phyloP scores from a whole-genome alignment of 2,329 filamentous ascomycete species.

The Verticillium dahliae region DNA sequence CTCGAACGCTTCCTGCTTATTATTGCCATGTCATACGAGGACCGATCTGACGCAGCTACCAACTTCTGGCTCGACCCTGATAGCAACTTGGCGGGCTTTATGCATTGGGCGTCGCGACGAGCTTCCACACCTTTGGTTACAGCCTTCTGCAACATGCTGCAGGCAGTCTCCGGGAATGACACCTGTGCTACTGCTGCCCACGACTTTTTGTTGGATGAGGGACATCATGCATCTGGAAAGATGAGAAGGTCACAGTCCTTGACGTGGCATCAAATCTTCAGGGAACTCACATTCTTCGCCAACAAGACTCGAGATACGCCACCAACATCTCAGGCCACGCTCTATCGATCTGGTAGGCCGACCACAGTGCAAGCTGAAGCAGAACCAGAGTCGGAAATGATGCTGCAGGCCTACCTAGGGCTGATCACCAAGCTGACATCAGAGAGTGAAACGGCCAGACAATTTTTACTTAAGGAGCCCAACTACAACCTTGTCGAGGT shows the following conservation, averaged over 20 bases:
- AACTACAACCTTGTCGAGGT: conserved; percentile 64
- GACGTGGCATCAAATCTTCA: conserved; percentile 89
- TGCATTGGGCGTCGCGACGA: conserved; percentile 93
- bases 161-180: conserved; percentile 76
- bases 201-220: conserved; percentile 83
- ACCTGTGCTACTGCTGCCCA: conserved; percentile 81
- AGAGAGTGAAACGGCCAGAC: conserved; percentile 65
- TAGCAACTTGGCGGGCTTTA: conserved; percentile 86
- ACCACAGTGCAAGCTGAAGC: conserved; percentile 64
- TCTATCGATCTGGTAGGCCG: conserved; percentile 54
- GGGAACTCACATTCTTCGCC: conserved; percentile 80
- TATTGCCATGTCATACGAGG: conserved; percentile 86
- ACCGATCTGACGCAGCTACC: conserved; percentile 74
- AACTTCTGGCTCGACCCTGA: conserved; percentile 91
- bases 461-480: conserved; percentile 63
- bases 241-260: conserved; percentile 77
- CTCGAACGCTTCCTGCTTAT: conserved; percentile 88
- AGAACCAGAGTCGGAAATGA: conserved; percentile 90
- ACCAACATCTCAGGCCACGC: conserved; percentile 42
- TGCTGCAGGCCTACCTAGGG: conserved; percentile 90
- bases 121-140: conserved; percentile 94
- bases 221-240: conserved; percentile 65
- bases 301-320: conserved; percentile 71
- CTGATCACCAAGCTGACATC: conserved; percentile 76
- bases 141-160: conserved; percentile 94